Evolutionary conservation across 768 basidiomycete species (phyloP), one percentile per base, ranked within the genome.

Genomic region (Plicaturopsis crispa): DNA sequence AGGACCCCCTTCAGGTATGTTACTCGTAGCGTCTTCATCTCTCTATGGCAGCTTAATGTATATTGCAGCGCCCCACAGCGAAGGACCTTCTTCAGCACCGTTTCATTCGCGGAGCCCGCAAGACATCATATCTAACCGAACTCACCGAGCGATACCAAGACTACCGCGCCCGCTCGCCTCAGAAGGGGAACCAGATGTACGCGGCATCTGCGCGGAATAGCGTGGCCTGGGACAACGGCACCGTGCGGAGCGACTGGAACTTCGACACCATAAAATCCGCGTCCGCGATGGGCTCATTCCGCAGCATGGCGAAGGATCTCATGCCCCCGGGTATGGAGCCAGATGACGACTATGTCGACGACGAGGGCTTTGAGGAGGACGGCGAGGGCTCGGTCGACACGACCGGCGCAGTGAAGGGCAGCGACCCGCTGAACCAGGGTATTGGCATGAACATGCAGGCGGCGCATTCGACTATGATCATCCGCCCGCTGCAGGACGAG

Each of bases 161-260:
- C 28, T 84, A 75, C 57, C 75, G 80, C 3, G 56, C 72, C 1
- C 70, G 72, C n/a, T 72, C 75, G 4, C 73, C 83, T 28, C 65
- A 68, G 36, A 76, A 77, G 51, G 69, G 71, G 28, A 54, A 62
- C 24, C 75, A 74, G 50, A 61, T 64, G 42, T 72, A 72, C 52
- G 74, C 78, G 45, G 66, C 78, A 8, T 71, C 82, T 4, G 56
- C 78, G 36, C 67, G 72, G 43, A 75, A 72, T 44, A 78, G 67
- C 36, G 57, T 66, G 33, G 67, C 72, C 33, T 88, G 84, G 86
- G 85, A 87, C 48, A 78, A 73, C 43, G 77, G 73, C 32, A 89
- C 91, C 2, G 72, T 94, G 61, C 75, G 78, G 53, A 92, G 86
- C 52, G 91, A 91, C 45, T 98, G 94, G 96, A 89, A 86, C 56